Conservation (phyloP, 2,329 filamentous ascomycete genomes). For the Ophiosphaerella herpotricha region DNA sequence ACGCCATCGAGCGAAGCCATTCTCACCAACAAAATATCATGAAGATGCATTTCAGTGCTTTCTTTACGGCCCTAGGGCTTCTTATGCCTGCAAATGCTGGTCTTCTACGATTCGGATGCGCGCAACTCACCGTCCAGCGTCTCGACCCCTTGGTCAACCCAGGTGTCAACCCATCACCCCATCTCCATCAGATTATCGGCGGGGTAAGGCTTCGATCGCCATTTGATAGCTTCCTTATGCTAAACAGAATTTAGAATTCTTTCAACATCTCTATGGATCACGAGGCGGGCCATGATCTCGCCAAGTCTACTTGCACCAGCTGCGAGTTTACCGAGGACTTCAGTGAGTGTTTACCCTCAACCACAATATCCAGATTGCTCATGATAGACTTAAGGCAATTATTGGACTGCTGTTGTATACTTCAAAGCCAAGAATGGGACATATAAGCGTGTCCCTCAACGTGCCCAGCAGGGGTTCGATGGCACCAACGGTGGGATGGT, state of each 20-base stretch:
- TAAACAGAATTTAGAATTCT: slow-evolving; percentile 39
- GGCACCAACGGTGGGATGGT: slow-evolving; percentile 48
- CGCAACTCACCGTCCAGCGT: slow-evolving; percentile 32
- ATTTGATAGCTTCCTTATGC: neutral
- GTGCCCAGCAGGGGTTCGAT: slow-evolving; percentile 50
- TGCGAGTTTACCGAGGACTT: slow-evolving; percentile 51
- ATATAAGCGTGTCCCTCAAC: slow-evolving; percentile 50
- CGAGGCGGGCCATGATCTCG: slow-evolving; percentile 28
- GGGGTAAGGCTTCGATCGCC: slow-evolving; percentile 31
- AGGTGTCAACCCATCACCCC: slow-evolving; percentile 41
- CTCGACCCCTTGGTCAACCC: slow-evolving; percentile 42
- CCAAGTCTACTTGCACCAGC: slow-evolving; percentile 48
- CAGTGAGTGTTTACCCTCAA: slow-evolving; percentile 3
- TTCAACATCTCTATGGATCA: slow-evolving; percentile 53
- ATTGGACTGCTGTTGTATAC: slow-evolving; percentile 40
- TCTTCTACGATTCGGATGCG: slow-evolving; percentile 33
- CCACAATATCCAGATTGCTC: neutral
- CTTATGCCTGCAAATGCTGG: slow-evolving; percentile 22
- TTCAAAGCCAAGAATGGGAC: slow-evolving; percentile 37
- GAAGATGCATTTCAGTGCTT: slow-evolving; percentile 24
- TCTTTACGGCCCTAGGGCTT: slow-evolving; percentile 24
- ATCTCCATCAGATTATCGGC: slow-evolving; percentile 50
- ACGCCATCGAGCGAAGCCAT: neutral
- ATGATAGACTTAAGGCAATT: slow-evolving; percentile 29
- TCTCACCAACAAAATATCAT: neutral